A percentile compares a stretch with the other conserved stretches of the same genome.
phyloP scores from a whole-genome alignment of 441 rosid species.

The Flueggea neowawraea region DNA sequence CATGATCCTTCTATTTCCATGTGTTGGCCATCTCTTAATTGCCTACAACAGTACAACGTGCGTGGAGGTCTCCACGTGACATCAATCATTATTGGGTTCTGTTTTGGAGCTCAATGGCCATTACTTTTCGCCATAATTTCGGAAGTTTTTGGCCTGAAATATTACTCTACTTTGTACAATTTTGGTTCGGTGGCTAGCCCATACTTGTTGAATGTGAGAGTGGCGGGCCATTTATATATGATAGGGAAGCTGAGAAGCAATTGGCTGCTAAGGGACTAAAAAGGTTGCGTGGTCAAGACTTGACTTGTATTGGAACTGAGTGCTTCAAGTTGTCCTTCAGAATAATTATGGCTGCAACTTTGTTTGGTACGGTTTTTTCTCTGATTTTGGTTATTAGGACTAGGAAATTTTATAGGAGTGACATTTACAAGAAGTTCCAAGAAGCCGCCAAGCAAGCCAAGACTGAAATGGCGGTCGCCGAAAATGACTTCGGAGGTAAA shows the following conservation, averaged over 20 bases:
- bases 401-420: slow-evolving; percentile 68
- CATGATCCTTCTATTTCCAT: slow-evolving; percentile 46
- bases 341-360: slow-evolving; percentile 58
- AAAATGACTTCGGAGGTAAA: neutral
- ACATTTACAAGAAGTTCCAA: slow-evolving; percentile 71
- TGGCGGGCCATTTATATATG: slow-evolving; percentile 62
- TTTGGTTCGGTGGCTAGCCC: slow-evolving; percentile 66
- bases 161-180: slow-evolving; percentile 60
- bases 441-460: slow-evolving; percentile 46
- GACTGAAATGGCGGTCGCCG: slow-evolving; percentile 31
- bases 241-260: slow-evolving; percentile 60
- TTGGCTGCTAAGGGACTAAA: slow-evolving; percentile 18
- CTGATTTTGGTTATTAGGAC: slow-evolving; percentile 64
- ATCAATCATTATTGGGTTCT: slow-evolving; percentile 69
- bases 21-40: slow-evolving; percentile 59
- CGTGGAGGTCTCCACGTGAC: slow-evolving; percentile 63
- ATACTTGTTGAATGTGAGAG: slow-evolving; percentile 48
- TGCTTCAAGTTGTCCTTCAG: slow-evolving; percentile 72
- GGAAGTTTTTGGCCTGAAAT: slow-evolving; percentile 65
- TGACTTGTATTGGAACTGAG: slow-evolving; percentile 49
- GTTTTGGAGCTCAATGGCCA: slow-evolving; percentile 78
- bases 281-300: slow-evolving; percentile 33
- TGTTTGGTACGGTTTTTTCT: slow-evolving; percentile 64
- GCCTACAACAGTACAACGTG: slow-evolving; percentile 62
- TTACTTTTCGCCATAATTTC: slow-evolving; percentile 64